Evolutionary conservation across 225 moss, liverwort and hornwort genomes (phyloP).

Genomic region (Thuidium tamariscinum): DNA sequence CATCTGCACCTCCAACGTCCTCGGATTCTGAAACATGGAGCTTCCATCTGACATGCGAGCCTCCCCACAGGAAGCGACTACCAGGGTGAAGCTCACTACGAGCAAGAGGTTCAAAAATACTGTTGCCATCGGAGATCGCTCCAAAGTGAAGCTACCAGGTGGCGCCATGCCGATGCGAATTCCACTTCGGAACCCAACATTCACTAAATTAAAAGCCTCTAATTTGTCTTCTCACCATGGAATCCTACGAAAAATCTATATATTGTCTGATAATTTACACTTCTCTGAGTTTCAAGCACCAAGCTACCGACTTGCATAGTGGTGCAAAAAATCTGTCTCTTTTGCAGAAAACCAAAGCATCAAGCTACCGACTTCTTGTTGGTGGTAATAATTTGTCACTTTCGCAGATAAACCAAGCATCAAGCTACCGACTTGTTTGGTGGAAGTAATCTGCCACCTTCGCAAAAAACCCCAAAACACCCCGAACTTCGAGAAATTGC

Average conservation of each 20-base stretch:
- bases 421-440: background rate
- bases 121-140: background rate
- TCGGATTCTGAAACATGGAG: background rate
- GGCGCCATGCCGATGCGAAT: background rate
- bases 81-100: background rate
- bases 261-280: no score
- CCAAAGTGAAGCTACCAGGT: background rate
- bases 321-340: background rate
- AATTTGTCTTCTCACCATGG: background rate
- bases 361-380: background rate
- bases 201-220: background rate
- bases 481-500: background rate
- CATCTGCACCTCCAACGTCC: background rate
- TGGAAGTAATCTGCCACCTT: background rate
- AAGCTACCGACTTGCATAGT: background rate
- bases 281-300: background rate
- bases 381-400: background rate
- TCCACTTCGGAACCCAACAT: constrained; percentile 5
- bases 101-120: constrained; percentile 4
- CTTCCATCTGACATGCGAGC: background rate
- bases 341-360: background rate
- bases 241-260: background rate
- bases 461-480: background rate
- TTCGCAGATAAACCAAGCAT: background rate
- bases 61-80: constrained; percentile 7